Evolutionary conservation across 1,139 yeast genomes (phyloP).

Genomic region (Hemisphaericaspora xylofermentans): DNA sequence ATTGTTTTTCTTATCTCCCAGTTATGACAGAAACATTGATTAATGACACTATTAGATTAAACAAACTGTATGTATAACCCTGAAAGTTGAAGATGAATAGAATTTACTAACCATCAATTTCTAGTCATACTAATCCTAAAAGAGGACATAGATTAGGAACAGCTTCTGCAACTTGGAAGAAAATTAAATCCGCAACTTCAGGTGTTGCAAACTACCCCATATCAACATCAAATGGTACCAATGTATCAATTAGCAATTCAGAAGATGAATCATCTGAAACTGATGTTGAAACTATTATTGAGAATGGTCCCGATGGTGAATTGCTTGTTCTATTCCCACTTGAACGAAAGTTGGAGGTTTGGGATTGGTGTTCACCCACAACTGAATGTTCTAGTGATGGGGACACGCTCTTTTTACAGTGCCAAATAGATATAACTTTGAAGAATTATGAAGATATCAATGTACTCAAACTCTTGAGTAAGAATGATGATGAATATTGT

Average conservation of each 20-base stretch:
- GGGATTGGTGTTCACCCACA: conserved; percentile 44
- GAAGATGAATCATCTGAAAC: conserved; percentile 7
- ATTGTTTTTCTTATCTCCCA: not conserved
- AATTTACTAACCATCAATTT: conserved; percentile 1
- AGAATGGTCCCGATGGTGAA: conserved; percentile 48
- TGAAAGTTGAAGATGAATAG: not conserved
- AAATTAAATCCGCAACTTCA: conserved; percentile 38
- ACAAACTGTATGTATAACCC: conserved; percentile 9
- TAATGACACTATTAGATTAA: conserved; percentile 8
- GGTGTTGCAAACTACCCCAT: conserved; percentile 1
- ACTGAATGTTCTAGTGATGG: conserved; percentile 20
- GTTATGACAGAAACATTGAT: conserved; percentile 1
- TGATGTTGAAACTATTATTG: conserved; percentile 19
- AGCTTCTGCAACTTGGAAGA: conserved; percentile 46
- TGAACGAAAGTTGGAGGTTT: conserved; percentile 38
- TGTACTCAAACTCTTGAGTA: conserved; percentile 1
- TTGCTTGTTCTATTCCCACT: conserved; percentile 34
- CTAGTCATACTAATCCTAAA: conserved; percentile 22
- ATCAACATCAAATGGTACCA: conserved; percentile 1
- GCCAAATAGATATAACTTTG: conserved; percentile 15
- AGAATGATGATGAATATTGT: not conserved
- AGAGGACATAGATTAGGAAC: conserved; percentile 42
- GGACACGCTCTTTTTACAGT: conserved; percentile 34
- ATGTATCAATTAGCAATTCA: conserved; percentile 6
- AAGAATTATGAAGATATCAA: not conserved